These are phyloP conservation scores for Nicotiana sylvestris DNA, from an alignment of 257 asterid genomes.

Conservation along the genomic window DNA sequence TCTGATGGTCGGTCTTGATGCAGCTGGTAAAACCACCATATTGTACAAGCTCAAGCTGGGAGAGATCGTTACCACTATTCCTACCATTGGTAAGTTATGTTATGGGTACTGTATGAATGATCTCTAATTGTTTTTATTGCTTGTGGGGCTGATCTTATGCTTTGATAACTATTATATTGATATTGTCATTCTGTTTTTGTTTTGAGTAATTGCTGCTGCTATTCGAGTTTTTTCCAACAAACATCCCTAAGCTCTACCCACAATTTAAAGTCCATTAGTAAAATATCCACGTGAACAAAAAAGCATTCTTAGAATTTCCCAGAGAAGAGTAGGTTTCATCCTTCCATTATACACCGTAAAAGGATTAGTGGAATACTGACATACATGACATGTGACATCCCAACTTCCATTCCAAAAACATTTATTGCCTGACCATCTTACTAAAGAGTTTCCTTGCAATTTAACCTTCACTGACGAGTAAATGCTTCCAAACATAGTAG, in stretches of 20 bases:
- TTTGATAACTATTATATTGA: neutral
- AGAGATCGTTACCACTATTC: slow-evolving; percentile 77
- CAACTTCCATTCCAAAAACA: neutral
- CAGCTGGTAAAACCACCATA: slow-evolving; percentile 85
- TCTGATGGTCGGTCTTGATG: slow-evolving; percentile 84
- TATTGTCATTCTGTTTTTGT: neutral
- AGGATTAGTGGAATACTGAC: neutral
- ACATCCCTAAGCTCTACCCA: neutral
- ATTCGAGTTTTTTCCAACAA: neutral
- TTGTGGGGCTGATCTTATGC: neutral
- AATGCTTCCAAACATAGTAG: neutral
- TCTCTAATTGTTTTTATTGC: neutral
- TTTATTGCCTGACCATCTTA: neutral
- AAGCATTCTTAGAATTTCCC: neutral
- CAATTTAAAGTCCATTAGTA: neutral
- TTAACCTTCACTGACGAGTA: neutral
- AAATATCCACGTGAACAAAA: neutral
- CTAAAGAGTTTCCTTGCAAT: neutral
- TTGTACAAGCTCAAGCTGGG: slow-evolving; percentile 83
- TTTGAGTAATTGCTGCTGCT: neutral
- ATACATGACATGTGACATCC: neutral
- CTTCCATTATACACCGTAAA: neutral
- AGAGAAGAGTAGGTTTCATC: neutral
- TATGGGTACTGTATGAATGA: neutral
- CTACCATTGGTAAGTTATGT: slow-evolving; percentile 63